Evolutionary conservation across 352 stramenopile species (phyloP), one percentile per base, ranked within the genome.

Genomic region (Pythium phragmitis): DNA sequence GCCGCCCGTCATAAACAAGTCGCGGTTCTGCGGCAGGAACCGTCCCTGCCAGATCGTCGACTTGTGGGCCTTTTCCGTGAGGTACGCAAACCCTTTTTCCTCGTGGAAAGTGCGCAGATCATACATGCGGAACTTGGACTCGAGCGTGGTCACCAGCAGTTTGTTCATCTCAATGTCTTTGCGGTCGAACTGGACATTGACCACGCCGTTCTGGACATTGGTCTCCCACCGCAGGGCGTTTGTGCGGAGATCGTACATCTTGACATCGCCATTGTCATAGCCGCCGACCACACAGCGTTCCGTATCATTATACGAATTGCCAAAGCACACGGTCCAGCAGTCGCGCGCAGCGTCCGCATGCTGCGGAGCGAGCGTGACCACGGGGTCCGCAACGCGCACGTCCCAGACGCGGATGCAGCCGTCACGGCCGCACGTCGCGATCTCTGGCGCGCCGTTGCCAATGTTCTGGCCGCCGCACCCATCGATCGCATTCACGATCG

Each of bases 121-220:
- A 68, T 96, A 99, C 12, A 97, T 70, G 7, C 89, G 78, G 75
- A 99, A 98, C 75, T 98, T 98, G 53, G 88, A 97, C 69, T 99
- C 96, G 42, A 99, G 80, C 39, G 96, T 98, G 23, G 94, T 98
- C 23, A 98, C 90, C 7, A 98, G 69, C 28, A 98, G 69, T 67
- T 99, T 99, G 76, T 99, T 99, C 96, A 98, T 99, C 70, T 98
- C 91, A 69, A 98, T 98, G 67, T 98, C 94, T 58, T 95, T 96
- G 41, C 96, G 84, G 72, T 99, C 96, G 58, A 98, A 99, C 70
- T 98, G 84, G 34, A 97, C 76, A 57, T 85, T 92, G 41, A 97
- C 97, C n/a, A 99, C 96, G 17, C 96, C 96, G 76, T 99, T 99
- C 60, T 92, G 85, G 50, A 92, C 94, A 70, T 98, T 99, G 54